phyloP scores from a whole-genome alignment of 177 flowering plant genomes.

The Vitis hybrid region DNA sequence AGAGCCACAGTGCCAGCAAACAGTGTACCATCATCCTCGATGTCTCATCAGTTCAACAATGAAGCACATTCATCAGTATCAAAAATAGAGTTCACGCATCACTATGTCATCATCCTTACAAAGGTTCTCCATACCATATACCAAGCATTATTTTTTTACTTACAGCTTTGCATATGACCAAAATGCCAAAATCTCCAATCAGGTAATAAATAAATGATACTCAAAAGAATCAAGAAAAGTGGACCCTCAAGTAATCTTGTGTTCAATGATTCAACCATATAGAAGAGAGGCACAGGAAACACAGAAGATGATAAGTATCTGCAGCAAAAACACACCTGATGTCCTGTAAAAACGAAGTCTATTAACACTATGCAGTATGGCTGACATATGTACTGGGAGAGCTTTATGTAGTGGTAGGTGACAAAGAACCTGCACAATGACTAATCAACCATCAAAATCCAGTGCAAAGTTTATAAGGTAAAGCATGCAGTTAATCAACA shows the following conservation, averaged over 20 bases:
- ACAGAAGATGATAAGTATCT: background rate
- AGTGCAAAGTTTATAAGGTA: constrained; percentile 7
- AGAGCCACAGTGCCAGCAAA: no score
- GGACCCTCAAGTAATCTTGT: background rate
- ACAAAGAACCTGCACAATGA: constrained; percentile 69
- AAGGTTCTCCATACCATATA: no score
- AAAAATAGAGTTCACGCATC: no score
- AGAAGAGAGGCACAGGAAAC: background rate
- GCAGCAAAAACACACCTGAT: constrained; percentile 63
- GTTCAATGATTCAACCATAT: background rate
- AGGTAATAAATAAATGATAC: no score
- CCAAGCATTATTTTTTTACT: no score
- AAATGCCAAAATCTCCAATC: no score
- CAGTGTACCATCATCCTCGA: no score
- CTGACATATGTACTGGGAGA: constrained; percentile 84
- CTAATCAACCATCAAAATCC: constrained; percentile 11
- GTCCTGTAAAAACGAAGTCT: constrained; percentile 76
- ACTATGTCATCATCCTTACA: no score
- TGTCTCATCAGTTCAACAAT: no score
- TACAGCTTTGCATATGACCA: no score
- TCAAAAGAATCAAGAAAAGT: background rate
- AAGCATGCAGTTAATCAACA: background rate
- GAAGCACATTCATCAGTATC: no score
- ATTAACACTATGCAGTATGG: constrained; percentile 83
- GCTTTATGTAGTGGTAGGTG: constrained; percentile 89